phyloP scores from a whole-genome alignment of 331 rosid genomes.

The Spiraea crenata region DNA sequence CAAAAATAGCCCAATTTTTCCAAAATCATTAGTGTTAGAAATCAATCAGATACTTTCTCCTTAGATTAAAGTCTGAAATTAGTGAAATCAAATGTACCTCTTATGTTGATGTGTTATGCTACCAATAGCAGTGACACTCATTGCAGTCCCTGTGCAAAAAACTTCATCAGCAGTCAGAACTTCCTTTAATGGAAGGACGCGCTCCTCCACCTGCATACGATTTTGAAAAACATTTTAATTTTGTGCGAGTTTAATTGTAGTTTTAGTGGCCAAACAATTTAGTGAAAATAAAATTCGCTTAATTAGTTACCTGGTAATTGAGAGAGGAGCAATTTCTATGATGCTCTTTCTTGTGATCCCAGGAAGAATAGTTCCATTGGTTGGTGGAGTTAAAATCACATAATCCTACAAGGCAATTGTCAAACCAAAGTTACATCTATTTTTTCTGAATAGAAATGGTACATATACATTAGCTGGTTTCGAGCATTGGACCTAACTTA shows the following conservation, averaged over 20 bases:
- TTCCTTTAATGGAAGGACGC: conserved; percentile 40
- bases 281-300: no score
- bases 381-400: conserved; percentile 42
- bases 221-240: no score
- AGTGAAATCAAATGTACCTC: conserved; percentile 6
- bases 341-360: conserved; percentile 54
- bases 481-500: no score
- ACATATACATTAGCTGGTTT: no score
- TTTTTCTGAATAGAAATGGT: no score
- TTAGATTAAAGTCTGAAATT: no score
- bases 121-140: conserved; percentile 26
- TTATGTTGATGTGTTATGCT: conserved; percentile 24
- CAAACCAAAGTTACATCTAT: no score
- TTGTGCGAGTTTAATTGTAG: no score
- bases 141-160: conserved; percentile 57
- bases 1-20: no score
- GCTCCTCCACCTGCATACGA: conserved; percentile 37
- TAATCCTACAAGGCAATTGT: neutral
- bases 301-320: conserved; percentile 40
- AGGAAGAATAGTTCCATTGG: conserved; percentile 51
- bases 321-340: conserved; percentile 42
- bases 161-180: conserved; percentile 44
- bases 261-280: no score
- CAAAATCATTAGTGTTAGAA: no score
- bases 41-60: no score